A percentile compares a stretch with the other conserved stretches of the same genome.
Conservation (phyloP, 257 asterid genomes). For the Scutellaria minor region DNA sequence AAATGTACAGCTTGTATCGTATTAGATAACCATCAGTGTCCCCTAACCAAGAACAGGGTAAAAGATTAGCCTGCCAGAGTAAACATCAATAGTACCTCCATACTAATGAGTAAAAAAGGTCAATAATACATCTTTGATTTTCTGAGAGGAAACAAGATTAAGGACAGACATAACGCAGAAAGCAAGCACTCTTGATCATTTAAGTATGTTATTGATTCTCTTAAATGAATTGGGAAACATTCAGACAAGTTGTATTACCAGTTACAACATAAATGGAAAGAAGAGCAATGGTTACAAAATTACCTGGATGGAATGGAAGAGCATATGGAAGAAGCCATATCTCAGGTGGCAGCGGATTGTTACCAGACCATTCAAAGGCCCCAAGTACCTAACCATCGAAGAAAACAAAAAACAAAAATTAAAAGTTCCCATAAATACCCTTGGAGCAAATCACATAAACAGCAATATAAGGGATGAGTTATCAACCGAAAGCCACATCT, state of each 20-base stretch:
- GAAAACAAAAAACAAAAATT: constrained; percentile 25
- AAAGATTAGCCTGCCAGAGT: constrained; percentile 20
- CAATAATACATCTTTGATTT: background rate
- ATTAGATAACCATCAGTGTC: constrained; percentile 15
- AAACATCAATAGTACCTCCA: background rate
- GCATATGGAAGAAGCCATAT: constrained; percentile 89
- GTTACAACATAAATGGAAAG: constrained; percentile 31
- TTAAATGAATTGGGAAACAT: background rate
- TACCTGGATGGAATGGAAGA: constrained; percentile 97
- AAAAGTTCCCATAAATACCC: constrained; percentile 19
- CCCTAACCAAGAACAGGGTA: constrained; percentile 21
- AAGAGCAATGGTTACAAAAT: constrained; percentile 22
- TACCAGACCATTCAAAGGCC: constrained; percentile 96
- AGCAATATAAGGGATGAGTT: constrained; percentile 36
- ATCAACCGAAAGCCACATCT: constrained; percentile 98
- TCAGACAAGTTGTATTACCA: constrained; percentile 8
- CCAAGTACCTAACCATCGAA: constrained; percentile 77
- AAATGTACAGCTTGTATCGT: constrained; percentile 2
- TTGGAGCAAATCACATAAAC: constrained; percentile 21
- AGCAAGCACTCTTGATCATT: constrained; percentile 22
- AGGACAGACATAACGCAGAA: constrained; percentile 18
- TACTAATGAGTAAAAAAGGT: background rate
- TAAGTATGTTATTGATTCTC: background rate
- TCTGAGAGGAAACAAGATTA: background rate
- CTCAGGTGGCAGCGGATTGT: constrained; percentile 99